These are phyloP conservation scores for Fragaria ananassa DNA, from an alignment of 306 rosid genomes.

Conservation along the genomic window DNA sequence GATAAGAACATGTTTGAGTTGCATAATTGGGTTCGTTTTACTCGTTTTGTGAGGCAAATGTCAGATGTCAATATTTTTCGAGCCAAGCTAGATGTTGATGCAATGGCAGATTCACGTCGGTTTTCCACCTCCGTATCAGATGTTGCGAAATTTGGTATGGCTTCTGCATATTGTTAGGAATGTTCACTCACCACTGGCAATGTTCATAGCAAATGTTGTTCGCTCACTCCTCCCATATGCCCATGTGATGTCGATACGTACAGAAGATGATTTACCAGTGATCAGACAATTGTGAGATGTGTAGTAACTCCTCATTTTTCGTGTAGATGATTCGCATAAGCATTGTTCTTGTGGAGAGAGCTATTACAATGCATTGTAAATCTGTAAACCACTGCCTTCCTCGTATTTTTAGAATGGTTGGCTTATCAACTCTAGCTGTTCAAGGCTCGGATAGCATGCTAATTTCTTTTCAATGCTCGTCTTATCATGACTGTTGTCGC, in stretches of 20 bases:
- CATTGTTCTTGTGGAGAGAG: slow-evolving; percentile 24
- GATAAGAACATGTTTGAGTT: slow-evolving; percentile 62
- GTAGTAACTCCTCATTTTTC: slow-evolving; percentile 42
- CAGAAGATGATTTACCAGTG: slow-evolving; percentile 22
- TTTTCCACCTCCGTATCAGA: slow-evolving; percentile 38
- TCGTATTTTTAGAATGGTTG: slow-evolving; percentile 45
- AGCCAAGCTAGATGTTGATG: slow-evolving; percentile 61
- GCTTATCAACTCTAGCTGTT: slow-evolving; percentile 22
- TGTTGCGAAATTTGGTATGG: slow-evolving; percentile 46
- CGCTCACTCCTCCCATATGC: slow-evolving; percentile 1
- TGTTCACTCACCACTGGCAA: neutral
- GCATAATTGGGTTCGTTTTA: slow-evolving; percentile 68
- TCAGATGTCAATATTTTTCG: slow-evolving; percentile 58
- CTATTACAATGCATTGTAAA: slow-evolving; percentile 36
- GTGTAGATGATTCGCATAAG: slow-evolving; percentile 25
- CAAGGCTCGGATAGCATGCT: neutral
- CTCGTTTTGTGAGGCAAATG: slow-evolving; percentile 85
- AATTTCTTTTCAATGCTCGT: neutral
- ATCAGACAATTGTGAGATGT: slow-evolving; percentile 41
- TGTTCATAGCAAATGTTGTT: slow-evolving; percentile 21
- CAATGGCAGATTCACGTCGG: slow-evolving; percentile 27
- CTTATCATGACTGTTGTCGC: neutral
- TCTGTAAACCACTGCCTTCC: slow-evolving; percentile 51
- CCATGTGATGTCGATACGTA: slow-evolving; percentile 27
- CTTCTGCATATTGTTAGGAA: slow-evolving; percentile 47